Conservation (phyloP, 441 rosid species). For the Bocquillonia castaneifolia region DNA sequence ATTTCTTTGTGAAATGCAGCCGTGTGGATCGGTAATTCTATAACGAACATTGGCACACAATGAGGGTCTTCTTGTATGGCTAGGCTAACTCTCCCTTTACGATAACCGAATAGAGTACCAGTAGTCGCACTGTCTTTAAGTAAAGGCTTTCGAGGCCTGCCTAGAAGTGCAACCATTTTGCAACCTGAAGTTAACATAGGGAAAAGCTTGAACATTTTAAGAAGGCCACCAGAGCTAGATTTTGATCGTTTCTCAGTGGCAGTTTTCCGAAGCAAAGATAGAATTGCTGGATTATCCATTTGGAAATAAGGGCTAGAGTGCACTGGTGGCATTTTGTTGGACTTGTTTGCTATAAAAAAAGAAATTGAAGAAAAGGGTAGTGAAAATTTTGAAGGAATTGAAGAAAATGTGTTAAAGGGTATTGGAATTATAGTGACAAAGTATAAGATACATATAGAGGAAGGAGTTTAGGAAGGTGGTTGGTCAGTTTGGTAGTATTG, state of each 20-base stretch:
- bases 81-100: conserved; percentile 68
- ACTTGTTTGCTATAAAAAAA: too few species aligned
- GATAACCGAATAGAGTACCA: conserved; percentile 72
- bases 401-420: background rate
- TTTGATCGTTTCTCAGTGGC: conserved; percentile 43
- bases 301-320: conserved; percentile 69
- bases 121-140: conserved; percentile 78
- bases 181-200: conserved; percentile 95
- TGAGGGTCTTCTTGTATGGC: conserved; percentile 93
- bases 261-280: conserved; percentile 58
- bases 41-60: conserved; percentile 62
- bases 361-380: too few species aligned
- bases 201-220: conserved; percentile 80
- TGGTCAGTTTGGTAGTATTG: conserved; percentile 31
- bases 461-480: conserved; percentile 41
- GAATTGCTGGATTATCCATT: conserved; percentile 64
- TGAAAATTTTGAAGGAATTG: background rate
- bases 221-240: conserved; percentile 54
- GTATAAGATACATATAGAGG: conserved; percentile 17
- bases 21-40: conserved; percentile 79
- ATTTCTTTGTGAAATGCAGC: conserved; percentile 70
- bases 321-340: conserved; percentile 45
- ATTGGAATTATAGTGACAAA: background rate
- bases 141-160: conserved; percentile 60
- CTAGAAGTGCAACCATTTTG: conserved; percentile 81